phyloP scores from a whole-genome alignment of 768 basidiomycete species.

The Solioccasus polychromus region DNA sequence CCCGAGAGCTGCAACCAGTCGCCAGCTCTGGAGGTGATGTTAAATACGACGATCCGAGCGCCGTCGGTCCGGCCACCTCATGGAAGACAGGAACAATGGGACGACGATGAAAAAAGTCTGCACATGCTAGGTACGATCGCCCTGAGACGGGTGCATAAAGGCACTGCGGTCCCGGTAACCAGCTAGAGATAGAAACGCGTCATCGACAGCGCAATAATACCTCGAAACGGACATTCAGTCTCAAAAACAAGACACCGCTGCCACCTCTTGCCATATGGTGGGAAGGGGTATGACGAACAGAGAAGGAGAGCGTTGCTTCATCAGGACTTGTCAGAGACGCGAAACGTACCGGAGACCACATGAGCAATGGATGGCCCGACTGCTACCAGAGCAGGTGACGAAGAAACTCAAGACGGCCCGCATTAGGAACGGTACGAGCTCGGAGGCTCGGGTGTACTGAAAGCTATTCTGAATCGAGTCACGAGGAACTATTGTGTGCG shows the following conservation, averaged over 20 bases:
- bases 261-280: conserved; percentile 6
- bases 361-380: background rate
- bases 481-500: background rate
- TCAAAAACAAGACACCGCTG: background rate
- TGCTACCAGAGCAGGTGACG: background rate
- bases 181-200: background rate
- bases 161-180: conserved; percentile 1
- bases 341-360: background rate
- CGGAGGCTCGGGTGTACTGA: background rate
- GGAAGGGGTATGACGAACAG: background rate
- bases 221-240: background rate
- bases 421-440: background rate
- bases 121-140: background rate
- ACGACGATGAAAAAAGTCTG: background rate
- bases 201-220: background rate
- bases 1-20: background rate
- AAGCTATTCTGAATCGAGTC: background rate
- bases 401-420: background rate
- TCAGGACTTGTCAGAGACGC: background rate
- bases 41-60: conserved; percentile 17
- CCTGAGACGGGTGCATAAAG: conserved; percentile 2
- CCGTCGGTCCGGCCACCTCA: background rate
- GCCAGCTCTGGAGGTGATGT: background rate
- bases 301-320: background rate
- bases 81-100: conserved; percentile 7